phyloP scores from a whole-genome alignment of 1,284 basidiomycete genomes.

The Microbotryum lychnidis-dioicae region DNA sequence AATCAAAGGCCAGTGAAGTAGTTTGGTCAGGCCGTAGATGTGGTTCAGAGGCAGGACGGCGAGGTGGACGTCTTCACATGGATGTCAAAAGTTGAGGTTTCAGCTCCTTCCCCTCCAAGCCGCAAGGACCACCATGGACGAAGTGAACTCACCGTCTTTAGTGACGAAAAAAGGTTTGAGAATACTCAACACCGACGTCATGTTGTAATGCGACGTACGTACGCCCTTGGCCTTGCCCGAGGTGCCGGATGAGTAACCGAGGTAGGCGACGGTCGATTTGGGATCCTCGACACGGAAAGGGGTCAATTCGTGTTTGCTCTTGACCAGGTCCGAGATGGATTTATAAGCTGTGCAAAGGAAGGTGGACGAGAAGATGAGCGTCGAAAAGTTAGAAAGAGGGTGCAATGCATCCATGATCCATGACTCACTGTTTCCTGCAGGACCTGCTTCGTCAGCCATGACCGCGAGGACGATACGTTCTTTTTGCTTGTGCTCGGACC shows the following conservation, averaged over 20 bases:
- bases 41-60: constrained; percentile 31
- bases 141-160: not conserved
- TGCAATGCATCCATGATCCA: too few species aligned
- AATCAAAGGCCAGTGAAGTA: constrained; percentile 56
- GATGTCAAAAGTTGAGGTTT: not conserved
- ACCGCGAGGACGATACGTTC: constrained; percentile 27
- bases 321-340: not conserved
- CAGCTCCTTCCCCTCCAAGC: constrained; percentile 15
- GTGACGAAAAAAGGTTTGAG: not conserved
- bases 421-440: constrained; percentile 4
- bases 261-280: constrained; percentile 28
- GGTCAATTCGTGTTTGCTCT: not conserved
- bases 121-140: constrained; percentile 12
- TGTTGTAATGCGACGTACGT: constrained; percentile 31
- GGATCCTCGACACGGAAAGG: constrained; percentile 3
- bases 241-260: constrained; percentile 33
- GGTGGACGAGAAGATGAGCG: too few species aligned
- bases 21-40: constrained; percentile 39
- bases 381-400: too few species aligned
- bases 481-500: constrained; percentile 27
- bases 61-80: constrained; percentile 23
- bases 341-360: not conserved
- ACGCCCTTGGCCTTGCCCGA: constrained; percentile 35
- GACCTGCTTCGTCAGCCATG: constrained; percentile 14
- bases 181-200: constrained; percentile 13